Conservation (phyloP, 768 basidiomycete species). For the Pleurotus pulmonarius region DNA sequence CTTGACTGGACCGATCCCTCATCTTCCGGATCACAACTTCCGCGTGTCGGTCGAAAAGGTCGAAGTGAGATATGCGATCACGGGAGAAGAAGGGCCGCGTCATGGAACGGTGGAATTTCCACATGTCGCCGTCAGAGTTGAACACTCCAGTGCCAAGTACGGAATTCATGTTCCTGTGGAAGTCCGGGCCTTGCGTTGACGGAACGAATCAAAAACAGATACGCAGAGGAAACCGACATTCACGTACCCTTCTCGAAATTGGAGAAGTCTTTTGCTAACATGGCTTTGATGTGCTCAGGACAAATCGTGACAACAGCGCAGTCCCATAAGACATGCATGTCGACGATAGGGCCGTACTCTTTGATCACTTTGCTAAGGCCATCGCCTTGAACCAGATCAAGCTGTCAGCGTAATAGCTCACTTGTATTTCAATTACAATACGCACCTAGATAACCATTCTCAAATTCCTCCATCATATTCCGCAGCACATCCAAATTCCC, state of each 20-base stretch:
- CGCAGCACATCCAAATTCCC: slow-evolving; percentile 45
- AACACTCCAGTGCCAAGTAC: slow-evolving; percentile 66
- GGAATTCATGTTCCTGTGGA: slow-evolving; percentile 33
- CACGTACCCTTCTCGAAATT: slow-evolving; percentile 58
- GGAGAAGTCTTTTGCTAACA: slow-evolving; percentile 53
- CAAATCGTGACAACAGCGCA: slow-evolving; percentile 43
- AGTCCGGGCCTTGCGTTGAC: slow-evolving; percentile 21
- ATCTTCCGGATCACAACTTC: slow-evolving; percentile 39
- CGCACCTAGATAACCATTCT: slow-evolving; percentile 49
- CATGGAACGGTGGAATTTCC: slow-evolving; percentile 62
- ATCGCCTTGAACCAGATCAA: no score
- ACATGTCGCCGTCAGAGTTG: slow-evolving; percentile 67
- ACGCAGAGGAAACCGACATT: no score
- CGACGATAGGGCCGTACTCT: slow-evolving; percentile 37
- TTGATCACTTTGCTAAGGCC: slow-evolving; percentile 30
- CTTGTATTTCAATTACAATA: no score
- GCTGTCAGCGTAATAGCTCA: no score
- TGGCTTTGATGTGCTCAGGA: slow-evolving; percentile 54
- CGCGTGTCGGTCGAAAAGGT: slow-evolving; percentile 55
- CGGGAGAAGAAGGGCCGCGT: slow-evolving; percentile 60
- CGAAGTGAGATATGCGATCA: slow-evolving; percentile 57
- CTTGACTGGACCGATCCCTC: slow-evolving; percentile 44
- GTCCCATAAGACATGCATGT: slow-evolving; percentile 41
- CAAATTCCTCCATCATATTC: slow-evolving; percentile 30
- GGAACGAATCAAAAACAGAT: no score